Base-by-base conservation (phyloP, 1,284 basidiomycete genomes). In the Cryptococcus neoformans region DNA sequence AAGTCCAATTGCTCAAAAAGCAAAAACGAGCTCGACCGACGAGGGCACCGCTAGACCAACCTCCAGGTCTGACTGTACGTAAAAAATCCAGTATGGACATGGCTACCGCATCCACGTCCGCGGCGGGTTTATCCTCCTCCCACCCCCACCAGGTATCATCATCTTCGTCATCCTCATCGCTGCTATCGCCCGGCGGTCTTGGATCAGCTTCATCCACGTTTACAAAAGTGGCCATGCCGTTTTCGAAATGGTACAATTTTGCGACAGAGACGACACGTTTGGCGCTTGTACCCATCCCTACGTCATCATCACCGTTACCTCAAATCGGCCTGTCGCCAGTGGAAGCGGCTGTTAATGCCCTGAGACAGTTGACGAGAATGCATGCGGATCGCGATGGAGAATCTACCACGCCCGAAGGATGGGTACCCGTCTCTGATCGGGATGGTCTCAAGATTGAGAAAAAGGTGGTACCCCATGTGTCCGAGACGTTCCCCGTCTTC, bases 41-140 rank as follows among this genome's bases (percentile, higher is more conserved):
- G 8, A 84, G 94, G 14, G 86, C 95, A 44, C 93, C 96, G 1
- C 82, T 99, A 14, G 95, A 98, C 72, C 91, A 92, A 63, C 92
- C 91, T 0, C 89, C 90, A 0, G 89, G 89, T 0, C 77, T 91
- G 55, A 82, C 86, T 42, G 84, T 91, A 55, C 83, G 89, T 1
- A 74, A 73, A 56, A 69, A 69, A 34, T 66, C 70, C 47, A 73
- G 70, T 16, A 37, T 67, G 37, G 66, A 70, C 14, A 40, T 73
- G 4, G 47, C 35, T 12, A 37, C 41, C 8, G 17, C 28, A n/a
- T 36, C 28, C 51, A 7, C 17, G 16, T 28, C 46, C 34, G 46
- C 46, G 8, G 10, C 34, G 16, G 11, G 16, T 41, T 49, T n/a
- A 12, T 51, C 16, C 11, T 56, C 35, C 39, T n/a, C 16, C 37